Evolutionary conservation across 306 rosid genomes (phyloP).

Genomic region (Rubus idaeus): DNA sequence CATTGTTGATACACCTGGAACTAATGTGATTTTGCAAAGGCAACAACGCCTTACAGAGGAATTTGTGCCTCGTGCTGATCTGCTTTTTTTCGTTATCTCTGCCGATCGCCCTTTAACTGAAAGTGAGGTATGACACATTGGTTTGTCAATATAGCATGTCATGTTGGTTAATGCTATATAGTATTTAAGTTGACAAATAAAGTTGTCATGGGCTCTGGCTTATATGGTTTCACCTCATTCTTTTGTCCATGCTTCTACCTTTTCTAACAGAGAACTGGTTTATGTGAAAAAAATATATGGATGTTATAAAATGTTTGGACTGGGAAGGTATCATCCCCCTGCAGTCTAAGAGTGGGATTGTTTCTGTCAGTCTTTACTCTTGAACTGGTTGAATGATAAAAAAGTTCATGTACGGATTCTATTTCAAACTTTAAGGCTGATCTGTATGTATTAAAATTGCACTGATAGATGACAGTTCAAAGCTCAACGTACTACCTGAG

Average conservation of each 20-base stretch:
- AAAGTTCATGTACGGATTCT: not conserved
- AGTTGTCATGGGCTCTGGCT: not conserved
- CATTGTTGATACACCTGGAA: constrained; percentile 96
- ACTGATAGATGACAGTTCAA: not conserved
- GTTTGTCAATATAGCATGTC: constrained; percentile 16
- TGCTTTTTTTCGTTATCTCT: constrained; percentile 90
- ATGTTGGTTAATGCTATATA: not conserved
- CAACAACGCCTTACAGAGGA: constrained; percentile 97
- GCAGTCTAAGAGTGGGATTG: not conserved
- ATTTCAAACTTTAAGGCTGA: not conserved
- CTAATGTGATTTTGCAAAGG: constrained; percentile 97
- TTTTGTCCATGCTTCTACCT: not conserved
- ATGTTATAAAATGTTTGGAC: not conserved
- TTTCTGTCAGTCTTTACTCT: not conserved
- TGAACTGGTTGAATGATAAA: not conserved
- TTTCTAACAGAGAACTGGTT: not conserved
- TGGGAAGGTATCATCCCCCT: not conserved
- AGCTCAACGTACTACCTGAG: not conserved
- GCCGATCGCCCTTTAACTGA: constrained; percentile 97
- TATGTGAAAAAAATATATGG: not conserved
- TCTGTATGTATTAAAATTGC: not conserved
- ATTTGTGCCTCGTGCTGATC: constrained; percentile 97
- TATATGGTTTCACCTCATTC: constrained; percentile 1
- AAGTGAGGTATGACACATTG: constrained; percentile 69
- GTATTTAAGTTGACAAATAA: not conserved